Evolutionary conservation across 2,329 filamentous ascomycete species (phyloP).

Genomic region (Fusarium sp.): DNA sequence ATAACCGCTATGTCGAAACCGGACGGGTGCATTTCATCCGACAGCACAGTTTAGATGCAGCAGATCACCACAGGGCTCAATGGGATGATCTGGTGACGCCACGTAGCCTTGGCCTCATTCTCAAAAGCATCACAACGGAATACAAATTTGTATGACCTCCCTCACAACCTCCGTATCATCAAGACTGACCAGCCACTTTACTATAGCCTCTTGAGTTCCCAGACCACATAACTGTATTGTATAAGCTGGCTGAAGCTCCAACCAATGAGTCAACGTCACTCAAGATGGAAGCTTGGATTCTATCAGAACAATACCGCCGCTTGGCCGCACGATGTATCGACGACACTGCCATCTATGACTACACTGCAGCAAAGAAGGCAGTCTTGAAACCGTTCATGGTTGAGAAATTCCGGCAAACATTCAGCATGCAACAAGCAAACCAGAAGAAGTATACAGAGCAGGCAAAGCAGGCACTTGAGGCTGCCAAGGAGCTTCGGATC

Average conservation of each 20-base stretch:
- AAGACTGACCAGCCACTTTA: neutral
- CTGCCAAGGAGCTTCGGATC: neutral
- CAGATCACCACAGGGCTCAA: neutral
- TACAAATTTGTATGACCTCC: conserved; percentile 14
- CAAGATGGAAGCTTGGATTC: conserved; percentile 24
- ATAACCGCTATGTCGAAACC: conserved; percentile 31
- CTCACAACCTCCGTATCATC: fast-evolving
- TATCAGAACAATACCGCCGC: conserved; percentile 17
- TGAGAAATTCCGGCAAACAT: conserved; percentile 18
- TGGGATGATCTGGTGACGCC: conserved; percentile 21
- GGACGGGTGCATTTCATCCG: conserved; percentile 12
- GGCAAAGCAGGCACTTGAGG: neutral
- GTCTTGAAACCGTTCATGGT: conserved; percentile 28
- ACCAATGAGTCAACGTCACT: conserved; percentile 22
- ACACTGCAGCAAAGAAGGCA: conserved; percentile 3
- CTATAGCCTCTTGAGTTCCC: conserved; percentile 20
- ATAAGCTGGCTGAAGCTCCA: conserved; percentile 15
- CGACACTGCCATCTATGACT: conserved; percentile 28
- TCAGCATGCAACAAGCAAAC: neutral
- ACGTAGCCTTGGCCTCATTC: conserved; percentile 11
- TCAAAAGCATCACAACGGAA: conserved; percentile 27
- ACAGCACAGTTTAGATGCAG: conserved; percentile 12
- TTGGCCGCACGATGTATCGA: conserved; percentile 23
- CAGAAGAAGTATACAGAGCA: neutral
- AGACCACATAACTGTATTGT: conserved; percentile 16